Evolutionary conservation across 2,329 filamentous ascomycete genomes (phyloP).

Genomic region (Fusarium setosum): DNA sequence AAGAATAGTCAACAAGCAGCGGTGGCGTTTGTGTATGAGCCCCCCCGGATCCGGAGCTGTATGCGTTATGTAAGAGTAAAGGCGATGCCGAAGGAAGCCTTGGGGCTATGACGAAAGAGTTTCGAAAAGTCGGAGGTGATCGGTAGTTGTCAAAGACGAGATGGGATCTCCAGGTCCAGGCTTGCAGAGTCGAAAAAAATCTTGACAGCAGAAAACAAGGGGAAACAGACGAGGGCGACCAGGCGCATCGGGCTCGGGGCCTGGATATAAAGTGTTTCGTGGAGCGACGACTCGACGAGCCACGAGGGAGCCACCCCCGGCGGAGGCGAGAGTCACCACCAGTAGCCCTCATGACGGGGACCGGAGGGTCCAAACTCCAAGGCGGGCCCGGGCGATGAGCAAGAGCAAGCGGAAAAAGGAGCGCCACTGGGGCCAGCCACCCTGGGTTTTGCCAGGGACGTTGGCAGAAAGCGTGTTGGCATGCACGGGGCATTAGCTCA

Average conservation of each 20-base stretch:
- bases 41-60: slow-evolving; percentile 37
- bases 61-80: slow-evolving; percentile 13
- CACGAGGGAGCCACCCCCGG: slow-evolving; percentile 17
- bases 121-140: slow-evolving; percentile 17
- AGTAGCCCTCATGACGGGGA: slow-evolving; percentile 33
- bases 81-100: slow-evolving; percentile 17
- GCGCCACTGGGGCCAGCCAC: slow-evolving; percentile 31
- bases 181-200: slow-evolving; percentile 12
- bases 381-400: slow-evolving; percentile 36
- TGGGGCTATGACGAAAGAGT: slow-evolving; percentile 34
- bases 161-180: slow-evolving; percentile 19
- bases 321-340: slow-evolving; percentile 9
- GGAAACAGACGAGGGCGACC: slow-evolving; percentile 24
- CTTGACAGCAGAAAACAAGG: slow-evolving; percentile 18
- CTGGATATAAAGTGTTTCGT: slow-evolving; percentile 31
- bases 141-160: slow-evolving; percentile 7
- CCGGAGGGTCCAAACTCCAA: slow-evolving; percentile 36
- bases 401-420: slow-evolving; percentile 23
- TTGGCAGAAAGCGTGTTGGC: slow-evolving; percentile 35
- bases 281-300: slow-evolving; percentile 31
- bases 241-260: slow-evolving; percentile 31
- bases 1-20: slow-evolving; percentile 20
- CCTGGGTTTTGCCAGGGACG: slow-evolving; percentile 28
- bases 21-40: slow-evolving; percentile 36
- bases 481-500: slow-evolving; percentile 47